phyloP scores from a whole-genome alignment of 2,329 filamentous ascomycete genomes.

The Nemania serpens region DNA sequence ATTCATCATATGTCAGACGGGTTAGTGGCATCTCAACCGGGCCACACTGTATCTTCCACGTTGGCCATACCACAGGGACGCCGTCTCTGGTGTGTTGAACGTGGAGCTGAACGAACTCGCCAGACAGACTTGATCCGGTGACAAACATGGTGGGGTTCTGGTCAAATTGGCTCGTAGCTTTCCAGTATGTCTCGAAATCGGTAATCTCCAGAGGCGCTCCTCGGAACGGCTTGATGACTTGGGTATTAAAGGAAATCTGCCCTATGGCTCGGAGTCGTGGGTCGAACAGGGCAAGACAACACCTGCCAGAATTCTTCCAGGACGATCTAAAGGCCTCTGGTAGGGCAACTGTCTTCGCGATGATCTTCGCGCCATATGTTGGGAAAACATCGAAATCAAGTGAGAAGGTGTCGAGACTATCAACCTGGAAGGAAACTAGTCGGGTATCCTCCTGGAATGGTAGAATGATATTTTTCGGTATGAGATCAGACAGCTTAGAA shows the following conservation, averaged over 20 bases:
- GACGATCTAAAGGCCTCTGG: slow-evolving; percentile 82
- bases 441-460: slow-evolving; percentile 96
- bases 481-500: slow-evolving; percentile 92
- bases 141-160: slow-evolving; percentile 85
- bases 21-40: slow-evolving; percentile 82
- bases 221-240: slow-evolving; percentile 95
- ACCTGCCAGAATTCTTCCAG: slow-evolving; percentile 75
- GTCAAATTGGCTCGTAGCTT: slow-evolving; percentile 92
- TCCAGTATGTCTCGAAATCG: slow-evolving; percentile 99
- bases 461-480: slow-evolving; percentile 92
- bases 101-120: slow-evolving; percentile 91
- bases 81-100: slow-evolving; percentile 91
- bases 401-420: slow-evolving; percentile 88
- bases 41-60: slow-evolving; percentile 77
- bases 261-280: slow-evolving; percentile 89
- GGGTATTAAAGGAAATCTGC: slow-evolving; percentile 90
- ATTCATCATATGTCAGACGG: slow-evolving; percentile 75
- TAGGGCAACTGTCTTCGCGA: slow-evolving; percentile 91
- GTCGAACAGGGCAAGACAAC: slow-evolving; percentile 89
- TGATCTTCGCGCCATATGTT: slow-evolving; percentile 95
- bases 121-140: slow-evolving; percentile 91
- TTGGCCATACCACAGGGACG: slow-evolving; percentile 83
- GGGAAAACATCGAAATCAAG: slow-evolving; percentile 98
- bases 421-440: slow-evolving; percentile 92
- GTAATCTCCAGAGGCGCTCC: slow-evolving; percentile 94